Conservation (phyloP, 139 green algal species). For the Zygnema cylindricum region DNA sequence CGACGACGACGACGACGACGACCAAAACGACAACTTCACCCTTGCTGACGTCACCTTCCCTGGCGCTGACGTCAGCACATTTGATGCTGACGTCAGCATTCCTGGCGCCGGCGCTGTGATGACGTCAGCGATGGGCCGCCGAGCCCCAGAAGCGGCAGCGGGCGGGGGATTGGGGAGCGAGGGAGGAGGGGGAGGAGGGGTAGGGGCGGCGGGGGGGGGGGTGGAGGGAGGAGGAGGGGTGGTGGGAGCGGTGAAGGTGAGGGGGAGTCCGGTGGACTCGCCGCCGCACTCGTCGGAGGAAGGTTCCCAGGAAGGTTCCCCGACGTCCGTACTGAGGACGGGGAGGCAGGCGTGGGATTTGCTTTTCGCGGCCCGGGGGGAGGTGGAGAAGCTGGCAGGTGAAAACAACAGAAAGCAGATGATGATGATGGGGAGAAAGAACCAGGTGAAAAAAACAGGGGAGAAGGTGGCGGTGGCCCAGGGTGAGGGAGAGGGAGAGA, state of each 20-base stretch:
- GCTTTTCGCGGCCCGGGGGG: constrained; percentile 2
- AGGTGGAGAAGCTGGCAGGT: background rate
- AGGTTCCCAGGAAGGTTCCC: constrained; percentile 5
- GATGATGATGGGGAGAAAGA: background rate
- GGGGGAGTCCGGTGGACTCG: background rate
- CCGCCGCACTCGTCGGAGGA: background rate
- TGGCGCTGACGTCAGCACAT: background rate
- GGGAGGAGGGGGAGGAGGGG: background rate
- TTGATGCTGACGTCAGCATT: background rate
- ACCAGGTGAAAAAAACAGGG: background rate
- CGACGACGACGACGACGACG: background rate
- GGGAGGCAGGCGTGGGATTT: constrained; percentile 1
- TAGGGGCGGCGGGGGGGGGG: background rate
- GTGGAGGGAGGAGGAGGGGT: background rate
- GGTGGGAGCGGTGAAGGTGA: background rate
- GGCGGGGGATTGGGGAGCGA: background rate
- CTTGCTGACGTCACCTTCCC: background rate
- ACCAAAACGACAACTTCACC: no score
- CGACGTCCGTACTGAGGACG: background rate
- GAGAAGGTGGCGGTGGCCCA: background rate
- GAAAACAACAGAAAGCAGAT: no score
- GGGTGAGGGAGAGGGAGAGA: background rate
- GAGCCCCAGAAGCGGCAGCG: background rate
- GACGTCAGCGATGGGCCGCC: no score
- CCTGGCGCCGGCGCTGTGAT: no score